Conservation (phyloP, 768 basidiomycete species). For the Gloeophyllum trabeum region DNA sequence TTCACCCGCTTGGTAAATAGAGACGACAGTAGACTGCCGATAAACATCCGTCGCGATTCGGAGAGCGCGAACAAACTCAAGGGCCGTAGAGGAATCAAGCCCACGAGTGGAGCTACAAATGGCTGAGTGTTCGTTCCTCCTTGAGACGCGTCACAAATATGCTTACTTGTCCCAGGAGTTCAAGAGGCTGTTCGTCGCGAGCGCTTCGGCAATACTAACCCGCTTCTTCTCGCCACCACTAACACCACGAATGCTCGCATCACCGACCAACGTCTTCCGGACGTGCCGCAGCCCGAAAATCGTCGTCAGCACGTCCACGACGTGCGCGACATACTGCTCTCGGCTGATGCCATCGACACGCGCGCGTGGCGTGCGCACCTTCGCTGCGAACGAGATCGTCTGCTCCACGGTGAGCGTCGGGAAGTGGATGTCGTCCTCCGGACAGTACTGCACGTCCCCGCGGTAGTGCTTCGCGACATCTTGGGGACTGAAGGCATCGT, state of each 20-base stretch:
- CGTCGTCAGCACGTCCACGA: conserved; percentile 44
- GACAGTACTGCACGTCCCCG: conserved; percentile 74
- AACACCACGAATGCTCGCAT: conserved; percentile 63
- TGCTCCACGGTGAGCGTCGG: conserved; percentile 74
- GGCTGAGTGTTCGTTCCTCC: no score
- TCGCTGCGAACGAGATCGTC: conserved; percentile 61
- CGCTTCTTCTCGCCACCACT: conserved; percentile 72
- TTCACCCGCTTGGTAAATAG: conserved; percentile 80
- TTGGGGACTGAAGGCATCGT: conserved; percentile 62
- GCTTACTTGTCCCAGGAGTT: conserved; percentile 70
- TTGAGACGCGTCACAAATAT: background rate
- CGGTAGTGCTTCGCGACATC: conserved; percentile 56
- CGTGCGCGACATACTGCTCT: conserved; percentile 26
- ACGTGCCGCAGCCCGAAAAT: conserved; percentile 72
- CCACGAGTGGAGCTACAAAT: conserved; percentile 28
- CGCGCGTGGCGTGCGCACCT: conserved; percentile 52
- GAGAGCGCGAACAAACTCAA: conserved; percentile 47
- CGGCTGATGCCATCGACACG: conserved; percentile 32
- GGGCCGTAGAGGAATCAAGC: conserved; percentile 42
- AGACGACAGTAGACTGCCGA: conserved; percentile 63
- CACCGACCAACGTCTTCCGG: conserved; percentile 63
- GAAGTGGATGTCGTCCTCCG: conserved; percentile 82
- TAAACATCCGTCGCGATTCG: conserved; percentile 40
- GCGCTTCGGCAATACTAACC: conserved; percentile 63
- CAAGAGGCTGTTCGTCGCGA: conserved; percentile 50